A percentile compares a stretch with the other conserved stretches of the same genome.
Conservation (phyloP, 768 basidiomycete genomes). For the Leucocoprinus birnbaumii region DNA sequence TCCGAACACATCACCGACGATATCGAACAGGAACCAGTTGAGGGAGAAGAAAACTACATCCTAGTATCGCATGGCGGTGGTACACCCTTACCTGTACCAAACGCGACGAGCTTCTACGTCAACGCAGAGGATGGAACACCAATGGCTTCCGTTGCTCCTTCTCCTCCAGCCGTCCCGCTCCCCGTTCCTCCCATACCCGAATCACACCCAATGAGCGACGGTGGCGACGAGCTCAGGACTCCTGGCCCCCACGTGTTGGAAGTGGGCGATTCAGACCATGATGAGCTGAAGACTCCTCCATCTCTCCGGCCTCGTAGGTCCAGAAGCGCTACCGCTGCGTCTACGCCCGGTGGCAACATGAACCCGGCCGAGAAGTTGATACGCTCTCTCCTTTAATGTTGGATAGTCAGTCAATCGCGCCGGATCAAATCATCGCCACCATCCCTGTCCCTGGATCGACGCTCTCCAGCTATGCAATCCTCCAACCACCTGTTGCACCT, state of each 20-base stretch:
- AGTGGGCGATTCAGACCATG: slow-evolving; percentile 3
- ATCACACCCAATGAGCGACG: background rate
- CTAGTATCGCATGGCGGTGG: slow-evolving; percentile 10
- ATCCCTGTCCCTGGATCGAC: slow-evolving; percentile 2
- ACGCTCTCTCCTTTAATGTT: slow-evolving; percentile 19
- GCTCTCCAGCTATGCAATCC: slow-evolving; percentile 6
- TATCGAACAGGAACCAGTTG: background rate
- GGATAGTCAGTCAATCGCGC: background rate
- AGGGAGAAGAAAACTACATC: slow-evolving; percentile 1
- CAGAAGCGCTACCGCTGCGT: background rate
- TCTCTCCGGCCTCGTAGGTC: slow-evolving; percentile 6
- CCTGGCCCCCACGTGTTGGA: slow-evolving; percentile 3
- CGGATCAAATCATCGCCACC: slow-evolving; percentile 1
- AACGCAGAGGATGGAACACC: slow-evolving; percentile 1
- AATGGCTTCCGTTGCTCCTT: background rate
- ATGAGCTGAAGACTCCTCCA: slow-evolving; percentile 16
- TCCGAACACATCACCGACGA: slow-evolving; percentile 12
- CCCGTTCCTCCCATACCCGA: background rate
- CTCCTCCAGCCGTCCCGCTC: slow-evolving; percentile 2
- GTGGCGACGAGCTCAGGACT: slow-evolving; percentile 1
- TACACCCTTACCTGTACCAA: slow-evolving; percentile 24
- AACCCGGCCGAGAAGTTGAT: background rate
- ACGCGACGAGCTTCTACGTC: slow-evolving; percentile 16
- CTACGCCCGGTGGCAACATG: background rate
- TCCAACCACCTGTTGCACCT: slow-evolving; percentile 9